phyloP scores from a whole-genome alignment of 2,329 filamentous ascomycete genomes.

The Fusarium albosuccineum region DNA sequence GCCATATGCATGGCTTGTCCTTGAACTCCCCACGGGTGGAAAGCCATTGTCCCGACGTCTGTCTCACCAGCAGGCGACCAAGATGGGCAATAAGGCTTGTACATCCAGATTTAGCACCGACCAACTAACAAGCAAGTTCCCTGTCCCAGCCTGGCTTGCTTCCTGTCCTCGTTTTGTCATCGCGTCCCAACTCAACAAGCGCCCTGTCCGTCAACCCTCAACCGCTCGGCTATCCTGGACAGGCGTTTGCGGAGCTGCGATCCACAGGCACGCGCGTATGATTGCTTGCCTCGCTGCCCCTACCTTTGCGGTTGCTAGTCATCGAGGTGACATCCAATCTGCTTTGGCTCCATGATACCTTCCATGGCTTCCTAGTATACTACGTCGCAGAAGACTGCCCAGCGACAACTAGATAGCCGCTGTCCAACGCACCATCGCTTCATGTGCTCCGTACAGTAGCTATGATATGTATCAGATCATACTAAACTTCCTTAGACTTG shows the following conservation, averaged over 20 bases:
- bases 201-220: constrained; percentile 34
- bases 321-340: constrained; percentile 12
- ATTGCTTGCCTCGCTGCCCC: constrained; percentile 31
- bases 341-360: constrained; percentile 1
- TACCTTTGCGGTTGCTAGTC: constrained; percentile 16
- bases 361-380: constrained; percentile 11
- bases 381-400: constrained; percentile 17
- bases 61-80: constrained; percentile 40
- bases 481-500: neutral
- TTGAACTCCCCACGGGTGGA: constrained; percentile 9
- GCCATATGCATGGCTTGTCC: neutral
- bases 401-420: constrained; percentile 17
- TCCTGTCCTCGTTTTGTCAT: constrained; percentile 18
- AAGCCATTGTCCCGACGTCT: constrained; percentile 30
- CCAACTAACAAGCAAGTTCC: constrained; percentile 31
- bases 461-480: constrained; percentile 5
- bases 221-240: constrained; percentile 39
- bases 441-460: constrained; percentile 1
- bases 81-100: constrained; percentile 33
- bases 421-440: constrained; percentile 1
- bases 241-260: constrained; percentile 27
- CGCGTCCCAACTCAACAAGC: constrained; percentile 40
- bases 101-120: constrained; percentile 31
- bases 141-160: constrained; percentile 26
- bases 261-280: constrained; percentile 31